Conservation (phyloP, 2,329 filamentous ascomycete genomes). For the Nemania sp. region DNA sequence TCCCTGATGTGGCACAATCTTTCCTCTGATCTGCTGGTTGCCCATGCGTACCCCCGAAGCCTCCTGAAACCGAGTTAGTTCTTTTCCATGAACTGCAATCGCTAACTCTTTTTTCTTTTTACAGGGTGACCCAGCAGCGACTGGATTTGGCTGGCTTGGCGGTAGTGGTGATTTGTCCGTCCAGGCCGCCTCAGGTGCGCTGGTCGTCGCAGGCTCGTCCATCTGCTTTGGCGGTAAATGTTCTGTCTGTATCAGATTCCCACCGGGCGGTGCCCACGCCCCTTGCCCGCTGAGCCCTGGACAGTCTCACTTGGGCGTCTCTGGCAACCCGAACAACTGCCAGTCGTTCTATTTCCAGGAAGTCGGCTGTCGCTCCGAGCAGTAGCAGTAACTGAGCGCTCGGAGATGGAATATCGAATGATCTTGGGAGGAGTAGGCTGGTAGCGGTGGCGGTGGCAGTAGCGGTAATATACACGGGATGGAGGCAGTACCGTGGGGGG, state of each 20-base stretch:
- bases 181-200: conserved; percentile 8
- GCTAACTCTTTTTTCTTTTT: too few species aligned
- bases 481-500: too few species aligned
- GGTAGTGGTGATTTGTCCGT: conserved; percentile 16
- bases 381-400: background rate
- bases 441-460: too few species aligned
- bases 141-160: conserved; percentile 23
- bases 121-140: conserved; percentile 9
- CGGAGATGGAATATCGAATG: background rate
- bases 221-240: conserved; percentile 21
- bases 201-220: conserved; percentile 16
- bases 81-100: too few species aligned
- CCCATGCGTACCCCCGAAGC: too few species aligned
- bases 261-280: conserved; percentile 17
- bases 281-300: conserved; percentile 18
- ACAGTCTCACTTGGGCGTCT: conserved; percentile 18
- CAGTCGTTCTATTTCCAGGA: conserved; percentile 20
- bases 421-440: too few species aligned
- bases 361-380: conserved; percentile 13
- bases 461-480: too few species aligned
- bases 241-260: conserved; percentile 21
- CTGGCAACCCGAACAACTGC: conserved; percentile 16
- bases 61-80: too few species aligned
- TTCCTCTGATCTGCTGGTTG: too few species aligned
- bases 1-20: too few species aligned